Conservation (phyloP, 805 yeast genomes). For the Saccharomycopsis oosterbeekiorum region DNA sequence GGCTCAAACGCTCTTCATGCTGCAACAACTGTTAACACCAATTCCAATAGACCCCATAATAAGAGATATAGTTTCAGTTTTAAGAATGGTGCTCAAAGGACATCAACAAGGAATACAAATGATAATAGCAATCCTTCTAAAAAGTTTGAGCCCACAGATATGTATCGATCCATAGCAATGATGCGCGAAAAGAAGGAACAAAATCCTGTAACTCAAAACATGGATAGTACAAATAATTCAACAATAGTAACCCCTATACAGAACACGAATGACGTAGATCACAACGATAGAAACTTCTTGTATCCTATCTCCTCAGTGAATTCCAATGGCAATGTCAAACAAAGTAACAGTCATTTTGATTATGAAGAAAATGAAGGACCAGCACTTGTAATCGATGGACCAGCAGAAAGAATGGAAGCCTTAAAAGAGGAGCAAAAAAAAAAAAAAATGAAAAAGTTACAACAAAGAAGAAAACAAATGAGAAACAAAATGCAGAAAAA, state of each 20-base stretch:
- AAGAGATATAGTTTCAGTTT: neutral
- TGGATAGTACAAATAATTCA: neutral
- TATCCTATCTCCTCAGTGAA: neutral
- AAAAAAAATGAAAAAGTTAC: neutral
- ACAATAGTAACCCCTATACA: neutral
- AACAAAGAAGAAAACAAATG: slow-evolving; percentile 1
- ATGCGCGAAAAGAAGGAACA: slow-evolving; percentile 45
- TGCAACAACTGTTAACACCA: neutral
- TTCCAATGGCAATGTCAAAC: neutral
- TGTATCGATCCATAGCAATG: slow-evolving; percentile 76
- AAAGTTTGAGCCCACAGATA: slow-evolving; percentile 63
- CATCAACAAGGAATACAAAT: slow-evolving; percentile 26
- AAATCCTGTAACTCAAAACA: neutral
- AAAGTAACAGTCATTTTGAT: slow-evolving; percentile 12
- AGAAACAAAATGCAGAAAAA: slow-evolving; percentile 1
- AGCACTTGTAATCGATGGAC: slow-evolving; percentile 66
- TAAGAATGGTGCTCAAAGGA: slow-evolving; percentile 11
- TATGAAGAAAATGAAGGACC: slow-evolving; percentile 60
- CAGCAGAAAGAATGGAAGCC: slow-evolving; percentile 44
- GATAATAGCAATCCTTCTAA: slow-evolving; percentile 22
- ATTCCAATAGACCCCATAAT: neutral
- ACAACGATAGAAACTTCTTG: neutral
- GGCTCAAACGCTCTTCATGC: neutral
- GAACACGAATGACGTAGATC: neutral
- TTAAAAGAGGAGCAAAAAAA: slow-evolving; percentile 24